Evolutionary conservation across 2,329 filamentous ascomycete species (phyloP).

Genomic region (Aspergillus udagawae): DNA sequence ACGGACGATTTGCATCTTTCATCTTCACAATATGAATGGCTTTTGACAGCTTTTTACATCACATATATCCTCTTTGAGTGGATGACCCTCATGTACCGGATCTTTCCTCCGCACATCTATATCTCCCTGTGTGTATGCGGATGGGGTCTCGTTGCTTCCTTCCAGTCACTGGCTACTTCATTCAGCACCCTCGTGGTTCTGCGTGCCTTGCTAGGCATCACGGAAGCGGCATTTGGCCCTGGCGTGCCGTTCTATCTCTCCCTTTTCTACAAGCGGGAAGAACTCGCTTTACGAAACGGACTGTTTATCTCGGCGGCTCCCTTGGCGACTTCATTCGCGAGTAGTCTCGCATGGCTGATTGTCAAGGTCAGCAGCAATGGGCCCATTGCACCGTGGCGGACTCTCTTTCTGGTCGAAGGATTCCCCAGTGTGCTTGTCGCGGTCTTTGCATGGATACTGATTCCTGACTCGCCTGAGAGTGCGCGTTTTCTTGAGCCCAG

Average conservation of each 20-base stretch:
- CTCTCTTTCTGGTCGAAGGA: slow-evolving; percentile 78
- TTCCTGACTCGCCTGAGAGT: slow-evolving; percentile 71
- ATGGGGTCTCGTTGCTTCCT: slow-evolving; percentile 75
- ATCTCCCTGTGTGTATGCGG: slow-evolving; percentile 60
- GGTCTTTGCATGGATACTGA: slow-evolving; percentile 66
- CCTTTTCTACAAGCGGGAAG: slow-evolving; percentile 61
- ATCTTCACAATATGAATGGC: slow-evolving; percentile 57
- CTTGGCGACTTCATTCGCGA: slow-evolving; percentile 64
- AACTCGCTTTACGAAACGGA: slow-evolving; percentile 80
- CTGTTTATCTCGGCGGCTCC: slow-evolving; percentile 76
- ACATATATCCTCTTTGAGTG: slow-evolving; percentile 63
- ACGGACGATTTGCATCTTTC: slow-evolving; percentile 52
- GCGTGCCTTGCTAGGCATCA: slow-evolving; percentile 48
- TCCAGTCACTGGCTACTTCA: slow-evolving; percentile 65
- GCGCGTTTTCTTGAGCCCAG: slow-evolving; percentile 60
- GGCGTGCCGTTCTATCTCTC: slow-evolving; percentile 63
- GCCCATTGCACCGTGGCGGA: slow-evolving; percentile 78
- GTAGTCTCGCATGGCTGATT: slow-evolving; percentile 72
- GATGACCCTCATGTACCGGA: slow-evolving; percentile 61
- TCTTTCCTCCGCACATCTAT: slow-evolving; percentile 60
- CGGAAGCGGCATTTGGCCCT: slow-evolving; percentile 60
- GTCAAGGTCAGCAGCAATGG: slow-evolving; percentile 61
- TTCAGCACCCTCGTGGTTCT: slow-evolving; percentile 53
- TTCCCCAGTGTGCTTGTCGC: slow-evolving; percentile 77
- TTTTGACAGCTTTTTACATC: slow-evolving; percentile 61